Percentiles rank a stretch among this genome's conserved stretches.
Evolutionary conservation across 352 stramenopile genomes (phyloP).

Genomic region (Phytophthora nicotianae): DNA sequence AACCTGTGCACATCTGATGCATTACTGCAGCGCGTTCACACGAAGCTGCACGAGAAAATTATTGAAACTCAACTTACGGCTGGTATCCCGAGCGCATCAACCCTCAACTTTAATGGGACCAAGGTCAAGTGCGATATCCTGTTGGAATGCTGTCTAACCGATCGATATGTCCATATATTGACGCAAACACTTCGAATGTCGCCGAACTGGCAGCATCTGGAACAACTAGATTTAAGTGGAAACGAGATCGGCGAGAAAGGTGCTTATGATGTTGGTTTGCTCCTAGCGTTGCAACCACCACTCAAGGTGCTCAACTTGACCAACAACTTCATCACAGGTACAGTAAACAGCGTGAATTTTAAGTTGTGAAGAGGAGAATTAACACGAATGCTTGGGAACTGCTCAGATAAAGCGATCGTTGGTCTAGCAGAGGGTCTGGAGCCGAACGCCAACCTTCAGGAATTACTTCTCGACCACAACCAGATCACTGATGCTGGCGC

Average conservation of each 20-base stretch:
- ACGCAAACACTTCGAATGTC: conserved; percentile 26
- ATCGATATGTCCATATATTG: conserved; percentile 26
- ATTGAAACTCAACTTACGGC: conserved; percentile 38
- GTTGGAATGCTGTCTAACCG: conserved; percentile 40
- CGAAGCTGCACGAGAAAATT: conserved; percentile 55
- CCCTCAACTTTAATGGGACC: conserved; percentile 30
- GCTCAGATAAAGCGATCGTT: conserved; percentile 42
- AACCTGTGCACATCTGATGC: conserved; percentile 21
- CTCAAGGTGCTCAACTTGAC: conserved; percentile 57
- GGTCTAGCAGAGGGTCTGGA: conserved; percentile 55
- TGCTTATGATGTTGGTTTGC: conserved; percentile 45
- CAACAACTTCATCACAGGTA: conserved; percentile 58
- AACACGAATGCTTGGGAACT: not conserved
- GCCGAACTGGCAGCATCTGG: conserved; percentile 37
- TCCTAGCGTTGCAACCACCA: conserved; percentile 43
- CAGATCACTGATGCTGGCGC: conserved; percentile 54
- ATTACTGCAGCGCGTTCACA: conserved; percentile 24
- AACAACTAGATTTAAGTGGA: conserved; percentile 58
- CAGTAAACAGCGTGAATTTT: not conserved
- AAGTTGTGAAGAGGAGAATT: not conserved
- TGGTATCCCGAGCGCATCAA: conserved; percentile 1
- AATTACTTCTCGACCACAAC: conserved; percentile 61
- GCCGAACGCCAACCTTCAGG: conserved; percentile 42
- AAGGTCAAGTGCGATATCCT: conserved; percentile 30
- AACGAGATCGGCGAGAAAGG: conserved; percentile 54